Percentiles rank a stretch among this genome's conserved stretches.
These are phyloP conservation scores for Dictyostelium intermedium DNA, from an alignment of 78 protist species.

Conservation along the genomic window DNA sequence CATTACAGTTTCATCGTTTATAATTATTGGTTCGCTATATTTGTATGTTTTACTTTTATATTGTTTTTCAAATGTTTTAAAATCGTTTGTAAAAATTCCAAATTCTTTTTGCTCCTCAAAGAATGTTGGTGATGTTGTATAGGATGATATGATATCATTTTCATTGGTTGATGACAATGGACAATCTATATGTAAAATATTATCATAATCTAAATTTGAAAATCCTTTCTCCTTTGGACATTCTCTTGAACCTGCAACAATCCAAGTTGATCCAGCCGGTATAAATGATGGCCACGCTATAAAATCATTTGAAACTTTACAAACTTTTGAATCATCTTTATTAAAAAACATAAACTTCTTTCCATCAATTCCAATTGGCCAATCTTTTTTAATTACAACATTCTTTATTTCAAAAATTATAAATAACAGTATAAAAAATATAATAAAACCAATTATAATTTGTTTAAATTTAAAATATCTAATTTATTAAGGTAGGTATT, in stretches of 20 bases:
- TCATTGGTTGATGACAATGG: background rate
- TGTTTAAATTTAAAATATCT: constrained; percentile 48
- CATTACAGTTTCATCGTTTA: constrained; percentile 46
- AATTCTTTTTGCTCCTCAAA: background rate
- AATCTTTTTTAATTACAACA: background rate
- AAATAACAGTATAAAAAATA: background rate
- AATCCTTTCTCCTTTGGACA: constrained; percentile 17
- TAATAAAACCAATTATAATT: background rate
- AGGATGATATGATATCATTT: background rate
- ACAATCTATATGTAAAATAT: constrained; percentile 26
- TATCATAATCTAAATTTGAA: background rate
- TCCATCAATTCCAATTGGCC: constrained; percentile 60
- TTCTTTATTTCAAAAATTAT: background rate
- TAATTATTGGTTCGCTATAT: background rate
- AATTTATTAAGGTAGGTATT: no score
- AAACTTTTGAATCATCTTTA: background rate
- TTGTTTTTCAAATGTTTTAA: constrained; percentile 4
- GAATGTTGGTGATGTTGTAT: constrained; percentile 37
- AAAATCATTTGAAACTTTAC: background rate
- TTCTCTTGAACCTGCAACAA: constrained; percentile 15
- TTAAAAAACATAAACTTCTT: constrained; percentile 9
- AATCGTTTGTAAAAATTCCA: background rate
- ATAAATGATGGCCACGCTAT: constrained; percentile 49
- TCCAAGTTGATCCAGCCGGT: constrained; percentile 20
- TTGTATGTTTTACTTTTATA: background rate